Percentiles rank a stretch among this genome's conserved stretches.
Evolutionary conservation across 2,329 filamentous ascomycete genomes (phyloP).

Genomic region (Aspergillus japonicus): DNA sequence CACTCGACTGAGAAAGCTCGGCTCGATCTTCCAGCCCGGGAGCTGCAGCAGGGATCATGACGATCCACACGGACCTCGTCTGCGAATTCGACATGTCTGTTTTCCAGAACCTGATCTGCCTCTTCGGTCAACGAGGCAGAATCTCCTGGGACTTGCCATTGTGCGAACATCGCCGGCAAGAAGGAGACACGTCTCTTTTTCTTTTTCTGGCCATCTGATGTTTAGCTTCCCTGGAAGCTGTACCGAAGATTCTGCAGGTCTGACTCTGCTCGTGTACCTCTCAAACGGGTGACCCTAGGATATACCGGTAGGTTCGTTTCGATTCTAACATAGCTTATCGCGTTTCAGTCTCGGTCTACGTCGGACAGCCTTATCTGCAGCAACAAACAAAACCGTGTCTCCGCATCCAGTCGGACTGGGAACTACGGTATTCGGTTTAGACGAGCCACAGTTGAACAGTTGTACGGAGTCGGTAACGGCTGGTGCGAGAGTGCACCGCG

Average conservation of each 20-base stretch:
- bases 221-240: conserved; percentile 5
- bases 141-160: conserved; percentile 4
- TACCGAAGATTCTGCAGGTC: conserved; percentile 1
- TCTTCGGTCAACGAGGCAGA: conserved; percentile 19
- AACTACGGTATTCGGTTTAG: background rate
- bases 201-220: background rate
- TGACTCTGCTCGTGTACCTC: conserved; percentile 4
- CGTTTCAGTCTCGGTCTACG: background rate
- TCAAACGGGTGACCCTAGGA: background rate
- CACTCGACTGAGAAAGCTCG: conserved; percentile 9
- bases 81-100: conserved; percentile 16
- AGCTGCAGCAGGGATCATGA: conserved; percentile 13
- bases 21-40: background rate
- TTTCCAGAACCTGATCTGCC: conserved; percentile 25
- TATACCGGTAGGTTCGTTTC: background rate
- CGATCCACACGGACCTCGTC: conserved; percentile 15
- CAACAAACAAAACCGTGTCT: background rate
- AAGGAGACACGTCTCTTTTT: background rate
- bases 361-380: background rate
- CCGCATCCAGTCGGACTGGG: background rate
- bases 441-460: background rate
- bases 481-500: background rate
- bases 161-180: conserved; percentile 1
- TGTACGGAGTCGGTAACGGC: background rate
- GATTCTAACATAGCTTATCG: background rate